Percentiles rank a stretch among this genome's conserved stretches.
These are phyloP conservation scores for Xylaria sp. DNA, from an alignment of 2,329 filamentous ascomycete genomes.

Conservation along the genomic window DNA sequence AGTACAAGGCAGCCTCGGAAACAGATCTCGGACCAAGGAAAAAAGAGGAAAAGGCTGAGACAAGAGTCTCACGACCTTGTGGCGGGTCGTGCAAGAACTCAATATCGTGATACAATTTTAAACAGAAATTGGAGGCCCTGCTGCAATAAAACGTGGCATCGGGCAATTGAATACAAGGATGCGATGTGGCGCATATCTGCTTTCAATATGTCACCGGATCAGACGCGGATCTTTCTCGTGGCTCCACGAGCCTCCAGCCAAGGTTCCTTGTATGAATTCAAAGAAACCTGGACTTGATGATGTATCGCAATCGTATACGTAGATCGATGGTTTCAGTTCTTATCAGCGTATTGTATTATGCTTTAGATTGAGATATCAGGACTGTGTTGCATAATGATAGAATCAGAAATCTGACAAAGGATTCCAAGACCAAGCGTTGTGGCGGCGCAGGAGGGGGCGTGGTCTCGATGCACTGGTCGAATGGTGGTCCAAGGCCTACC, in stretches of 20 bases:
- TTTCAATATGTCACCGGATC: not conserved
- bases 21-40: conserved; percentile 3
- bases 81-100: not conserved
- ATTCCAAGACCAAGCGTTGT: conserved; percentile 8
- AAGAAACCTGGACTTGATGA: not conserved
- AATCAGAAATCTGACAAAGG: conserved; percentile 19
- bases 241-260: too few relatives aligned
- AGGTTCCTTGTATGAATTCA: too few relatives aligned
- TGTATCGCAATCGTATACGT: conserved; percentile 13
- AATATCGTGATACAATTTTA: not conserved
- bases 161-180: conserved; percentile 21
- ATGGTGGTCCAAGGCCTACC: too few relatives aligned
- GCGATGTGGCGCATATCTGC: conserved; percentile 11
- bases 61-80: not conserved
- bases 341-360: not conserved
- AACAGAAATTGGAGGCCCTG: not conserved
- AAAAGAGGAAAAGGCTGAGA: conserved; percentile 1
- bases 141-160: conserved; percentile 20
- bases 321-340: conserved; percentile 21
- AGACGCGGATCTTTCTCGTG: not conserved
- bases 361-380: not conserved
- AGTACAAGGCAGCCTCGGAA: not conserved
- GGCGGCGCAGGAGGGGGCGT: conserved; percentile 9
- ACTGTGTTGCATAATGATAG: conserved; percentile 8
- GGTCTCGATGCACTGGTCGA: not conserved